Evolutionary conservation across 2,329 filamentous ascomycete species (phyloP), one percentile per base, ranked within the genome.

Genomic region (Neurospora crassa): DNA sequence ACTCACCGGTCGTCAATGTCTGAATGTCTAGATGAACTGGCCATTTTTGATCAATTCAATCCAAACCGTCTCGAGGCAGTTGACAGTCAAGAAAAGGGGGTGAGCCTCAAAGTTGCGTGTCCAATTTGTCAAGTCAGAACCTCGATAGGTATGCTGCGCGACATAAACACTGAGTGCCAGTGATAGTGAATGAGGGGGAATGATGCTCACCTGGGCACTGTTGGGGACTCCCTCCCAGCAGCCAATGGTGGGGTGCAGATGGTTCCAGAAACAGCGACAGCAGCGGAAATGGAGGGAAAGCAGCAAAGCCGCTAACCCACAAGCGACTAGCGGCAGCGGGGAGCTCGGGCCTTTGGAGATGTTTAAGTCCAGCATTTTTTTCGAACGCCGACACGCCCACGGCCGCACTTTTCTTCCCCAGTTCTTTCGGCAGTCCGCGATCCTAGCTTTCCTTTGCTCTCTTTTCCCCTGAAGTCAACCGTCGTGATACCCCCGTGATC

Each of bases 181-280:
- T 59, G 24, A 16, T 29, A 29, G 29, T 59, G 24, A 47, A 59
- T 63, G 53, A 63, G 53, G 53, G 53, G 53, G 16, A 63, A 63
- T 63, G 53, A 63, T 59, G 47, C 20, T 24, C 29, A 37, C 6
- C 34, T 37, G 24, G 24, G 2, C 14, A 14, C 47, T 59, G 47
- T 63, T 63, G 53, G 24, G 24, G 24, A 59, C 34, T 37, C 7
- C 34, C 24, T 3, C 24, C 16, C 14, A 34, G 24, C 47, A 63
- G 53, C 53, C 37, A 40, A 7, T 29, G 68, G 73, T 73, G 72
- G 73, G 72, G 72, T 73, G 72, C 73, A 42, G 76, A 77, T 76
- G 74, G 69, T 77, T 77, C 76, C 73, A 77, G 76, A 77, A 77
- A 72, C 74, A 72, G n/a, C 72, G 53, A 63, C 53, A 63, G 53